Evolutionary conservation across 2,329 filamentous ascomycete species (phyloP).

Genomic region (Zymoseptoria tritici): DNA sequence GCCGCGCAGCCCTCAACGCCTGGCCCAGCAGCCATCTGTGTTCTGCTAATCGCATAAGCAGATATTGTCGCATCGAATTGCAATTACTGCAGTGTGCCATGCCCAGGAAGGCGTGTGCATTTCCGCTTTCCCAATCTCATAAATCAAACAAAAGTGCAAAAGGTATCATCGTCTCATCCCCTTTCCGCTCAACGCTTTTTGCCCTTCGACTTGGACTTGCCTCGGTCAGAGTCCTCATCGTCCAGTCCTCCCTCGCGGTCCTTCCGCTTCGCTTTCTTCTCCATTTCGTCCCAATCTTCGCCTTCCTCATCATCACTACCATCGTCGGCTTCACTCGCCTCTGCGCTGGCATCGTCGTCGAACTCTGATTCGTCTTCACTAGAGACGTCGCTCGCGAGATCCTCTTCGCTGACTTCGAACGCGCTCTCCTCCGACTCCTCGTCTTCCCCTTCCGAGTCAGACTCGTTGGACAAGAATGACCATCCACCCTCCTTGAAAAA

Average conservation of each 20-base stretch:
- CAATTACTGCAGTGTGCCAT: not conserved
- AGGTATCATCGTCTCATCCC: not conserved
- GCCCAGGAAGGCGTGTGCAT: not conserved
- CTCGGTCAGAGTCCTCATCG: slow-evolving; percentile 56
- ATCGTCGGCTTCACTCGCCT: slow-evolving; percentile 63
- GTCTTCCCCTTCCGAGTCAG: slow-evolving; percentile 70
- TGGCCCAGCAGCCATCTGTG: not conserved
- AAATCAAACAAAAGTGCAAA: not conserved
- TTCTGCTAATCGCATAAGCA: not conserved
- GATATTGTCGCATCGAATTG: not conserved
- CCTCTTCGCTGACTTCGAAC: slow-evolving; percentile 83
- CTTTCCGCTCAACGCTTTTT: slow-evolving; percentile 18
- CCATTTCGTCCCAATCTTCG: slow-evolving; percentile 87
- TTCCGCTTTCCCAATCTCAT: not conserved
- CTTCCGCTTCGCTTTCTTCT: slow-evolving; percentile 69
- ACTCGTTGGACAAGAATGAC: slow-evolving; percentile 83
- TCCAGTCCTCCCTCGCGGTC: slow-evolving; percentile 49
- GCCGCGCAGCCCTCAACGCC: not conserved
- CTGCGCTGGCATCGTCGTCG: slow-evolving; percentile 77
- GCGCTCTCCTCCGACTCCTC: slow-evolving; percentile 81
- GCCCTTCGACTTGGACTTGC: slow-evolving; percentile 45
- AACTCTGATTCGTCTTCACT: slow-evolving; percentile 90
- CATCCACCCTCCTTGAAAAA: slow-evolving; percentile 96
- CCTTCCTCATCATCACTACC: slow-evolving; percentile 57
- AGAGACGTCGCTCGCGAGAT: slow-evolving; percentile 67